Evolutionary conservation across 768 basidiomycete species (phyloP), one percentile per base, ranked within the genome.

Genomic region (Trametes punicea): DNA sequence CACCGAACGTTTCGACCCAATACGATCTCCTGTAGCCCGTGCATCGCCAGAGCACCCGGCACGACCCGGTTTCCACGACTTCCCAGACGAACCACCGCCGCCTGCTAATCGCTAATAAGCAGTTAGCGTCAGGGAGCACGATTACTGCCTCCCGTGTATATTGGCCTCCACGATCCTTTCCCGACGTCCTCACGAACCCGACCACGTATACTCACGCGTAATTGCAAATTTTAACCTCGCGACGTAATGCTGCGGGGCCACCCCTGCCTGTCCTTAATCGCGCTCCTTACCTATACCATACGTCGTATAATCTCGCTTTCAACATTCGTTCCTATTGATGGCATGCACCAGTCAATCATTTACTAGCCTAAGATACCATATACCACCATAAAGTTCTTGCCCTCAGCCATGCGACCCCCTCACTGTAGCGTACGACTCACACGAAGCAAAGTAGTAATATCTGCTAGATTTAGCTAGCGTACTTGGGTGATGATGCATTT

Each of bases 101-200:
- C 51, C 51, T 54, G 44, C 30, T 55, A 51, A 51, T 46, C 48
- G 47, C 46, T 60, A 55, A 59, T 30, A n/a, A 27, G 29, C 39
- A 29, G 10, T 46, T 46, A 52, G 46, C 45, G 39, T 33, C 46
- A 40, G 40, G 41, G 48, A 51, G 42, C 27, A 46, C 48, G 31
- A 46, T 36, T 45, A 38, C 38, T 44, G 31, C 48, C 41, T 55
- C 47, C 51, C 47, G 42, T 60, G 51, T 57, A 60, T 57, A 60
- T 60, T 48, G 20, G 23, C 45, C 38, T 38, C 31, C 60, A 64
- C 63, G 63, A 64, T 56, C 57, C 18, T 58, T 61, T 41, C 52
- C 29, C 51, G 46, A 59, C 60, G 57, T 59, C 54, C 38, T 64
- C 54, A 64, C 63, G 60, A 61, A 56, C 45, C 21, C 47, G 38